These are phyloP conservation scores for Sonneratia alba DNA, from an alignment of 345 rosid genomes.

Conservation along the genomic window DNA sequence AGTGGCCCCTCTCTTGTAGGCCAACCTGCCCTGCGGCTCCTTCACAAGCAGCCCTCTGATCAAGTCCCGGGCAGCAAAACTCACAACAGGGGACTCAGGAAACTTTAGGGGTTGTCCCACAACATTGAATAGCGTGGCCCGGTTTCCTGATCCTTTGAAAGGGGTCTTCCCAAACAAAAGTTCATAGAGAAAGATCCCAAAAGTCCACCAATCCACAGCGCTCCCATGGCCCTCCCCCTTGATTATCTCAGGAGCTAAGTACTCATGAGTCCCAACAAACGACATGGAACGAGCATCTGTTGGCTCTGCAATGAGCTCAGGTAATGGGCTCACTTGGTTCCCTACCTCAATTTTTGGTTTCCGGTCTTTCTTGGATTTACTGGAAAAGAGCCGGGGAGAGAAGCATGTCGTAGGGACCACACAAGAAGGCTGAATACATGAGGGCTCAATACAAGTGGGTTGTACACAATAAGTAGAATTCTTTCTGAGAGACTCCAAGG, in stretches of 20 bases:
- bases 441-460: conserved; percentile 77
- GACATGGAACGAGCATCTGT: conserved; percentile 93
- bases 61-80: conserved; percentile 82
- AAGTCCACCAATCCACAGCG: conserved; percentile 99
- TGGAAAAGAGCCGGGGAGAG: conserved; percentile 68
- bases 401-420: conserved; percentile 78
- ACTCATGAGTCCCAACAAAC: conserved; percentile 86
- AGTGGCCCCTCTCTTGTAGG: conserved; percentile 83
- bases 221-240: conserved; percentile 97
- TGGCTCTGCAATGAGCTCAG: conserved; percentile 93
- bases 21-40: conserved; percentile 83
- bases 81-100: conserved; percentile 75
- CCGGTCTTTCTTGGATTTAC: conserved; percentile 70
- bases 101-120: conserved; percentile 88
- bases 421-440: conserved; percentile 89
- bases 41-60: conserved; percentile 75
- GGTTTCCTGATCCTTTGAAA: conserved; percentile 84
- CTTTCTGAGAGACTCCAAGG: conserved; percentile 54
- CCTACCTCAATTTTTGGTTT: conserved; percentile 62
- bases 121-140: conserved; percentile 79
- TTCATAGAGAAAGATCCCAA: conserved; percentile 77
- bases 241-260: conserved; percentile 86
- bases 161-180: conserved; percentile 91
- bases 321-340: conserved; percentile 76
- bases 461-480: conserved; percentile 68